Evolutionary conservation across 163 green algal species (phyloP).

Genomic region (Picocystis sp.): DNA sequence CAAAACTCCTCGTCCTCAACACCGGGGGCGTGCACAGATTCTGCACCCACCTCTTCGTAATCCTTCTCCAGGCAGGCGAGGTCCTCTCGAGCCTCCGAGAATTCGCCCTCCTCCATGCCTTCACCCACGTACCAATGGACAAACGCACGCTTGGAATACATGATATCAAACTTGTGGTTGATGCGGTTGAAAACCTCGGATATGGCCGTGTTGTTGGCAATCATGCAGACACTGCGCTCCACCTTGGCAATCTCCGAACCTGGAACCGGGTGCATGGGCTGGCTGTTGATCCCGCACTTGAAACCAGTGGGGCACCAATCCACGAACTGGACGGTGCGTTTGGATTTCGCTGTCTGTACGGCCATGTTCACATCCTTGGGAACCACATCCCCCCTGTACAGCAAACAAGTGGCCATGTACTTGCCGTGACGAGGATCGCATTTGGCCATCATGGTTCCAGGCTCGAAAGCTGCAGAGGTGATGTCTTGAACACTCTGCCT

Average conservation of each 20-base stretch:
- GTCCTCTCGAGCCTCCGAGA: constrained; percentile 7
- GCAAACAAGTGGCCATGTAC: constrained; percentile 7
- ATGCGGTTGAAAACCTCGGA: constrained; percentile 7
- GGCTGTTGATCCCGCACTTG: constrained; percentile 9
- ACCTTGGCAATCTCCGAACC: constrained; percentile 8
- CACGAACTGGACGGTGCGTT: constrained; percentile 6
- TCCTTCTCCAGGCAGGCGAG: constrained; percentile 6
- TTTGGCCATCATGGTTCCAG: constrained; percentile 7
- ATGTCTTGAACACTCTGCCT: constrained; percentile 1
- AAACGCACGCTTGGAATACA: constrained; percentile 8
- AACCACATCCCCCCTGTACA: constrained; percentile 9
- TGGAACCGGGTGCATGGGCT: constrained; percentile 1
- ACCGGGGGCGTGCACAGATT: constrained; percentile 1
- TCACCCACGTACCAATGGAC: constrained; percentile 7
- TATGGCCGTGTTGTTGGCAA: constrained; percentile 6
- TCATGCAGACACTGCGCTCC: constrained; percentile 7
- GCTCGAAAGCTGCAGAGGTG: constrained; percentile 7
- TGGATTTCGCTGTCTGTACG: constrained; percentile 4
- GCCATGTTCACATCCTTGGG: constrained; percentile 7
- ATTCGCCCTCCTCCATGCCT: constrained; percentile 7
- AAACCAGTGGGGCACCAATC: constrained; percentile 8
- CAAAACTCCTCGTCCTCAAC: constrained; percentile 3
- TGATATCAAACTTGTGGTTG: constrained; percentile 9
- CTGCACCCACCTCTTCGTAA: constrained; percentile 7
- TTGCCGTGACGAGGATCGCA: constrained; percentile 6